phyloP scores from a whole-genome alignment of 2,329 filamentous ascomycete species.

The Eurotiales sp. region DNA sequence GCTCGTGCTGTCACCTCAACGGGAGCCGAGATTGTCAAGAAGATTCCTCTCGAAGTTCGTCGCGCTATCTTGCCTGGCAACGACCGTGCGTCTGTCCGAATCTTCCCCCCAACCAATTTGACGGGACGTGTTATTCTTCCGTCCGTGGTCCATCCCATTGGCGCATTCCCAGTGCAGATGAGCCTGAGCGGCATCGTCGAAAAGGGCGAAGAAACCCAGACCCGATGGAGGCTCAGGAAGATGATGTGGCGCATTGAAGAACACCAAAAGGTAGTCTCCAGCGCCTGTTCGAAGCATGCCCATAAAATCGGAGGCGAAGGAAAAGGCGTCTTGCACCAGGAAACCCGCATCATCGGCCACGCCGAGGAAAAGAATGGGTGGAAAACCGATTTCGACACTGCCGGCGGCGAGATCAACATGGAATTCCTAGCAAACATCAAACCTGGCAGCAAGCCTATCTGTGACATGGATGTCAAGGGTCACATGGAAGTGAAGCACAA shows the following conservation, averaged over 20 bases:
- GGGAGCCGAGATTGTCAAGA: slow-evolving; percentile 61
- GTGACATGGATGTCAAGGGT: slow-evolving; percentile 70
- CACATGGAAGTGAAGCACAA: slow-evolving; percentile 79
- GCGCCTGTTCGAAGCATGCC: slow-evolving; percentile 73
- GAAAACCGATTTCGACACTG: slow-evolving; percentile 72
- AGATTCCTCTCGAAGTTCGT: slow-evolving; percentile 67
- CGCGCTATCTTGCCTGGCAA: slow-evolving; percentile 74
- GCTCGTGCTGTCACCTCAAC: slow-evolving; percentile 60
- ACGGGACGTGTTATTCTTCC: slow-evolving; percentile 79
- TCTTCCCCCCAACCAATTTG: slow-evolving; percentile 95
- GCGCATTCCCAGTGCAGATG: slow-evolving; percentile 73
- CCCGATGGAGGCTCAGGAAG: slow-evolving; percentile 85
- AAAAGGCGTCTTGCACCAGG: slow-evolving; percentile 70
- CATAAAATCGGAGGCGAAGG: slow-evolving; percentile 60
- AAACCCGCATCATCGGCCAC: slow-evolving; percentile 72
- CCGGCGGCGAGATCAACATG: slow-evolving; percentile 72
- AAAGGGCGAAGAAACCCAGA: slow-evolving; percentile 65
- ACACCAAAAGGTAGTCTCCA: slow-evolving; percentile 71
- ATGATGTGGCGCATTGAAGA: slow-evolving; percentile 93
- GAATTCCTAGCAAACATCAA: slow-evolving; percentile 68
- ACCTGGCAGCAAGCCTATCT: slow-evolving; percentile 63
- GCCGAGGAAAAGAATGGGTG: slow-evolving; percentile 82
- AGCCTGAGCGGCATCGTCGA: slow-evolving; percentile 82
- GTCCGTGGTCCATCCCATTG: slow-evolving; percentile 79
- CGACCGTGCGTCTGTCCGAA: slow-evolving; percentile 84